Evolutionary conservation across 768 basidiomycete species (phyloP), one percentile per base, ranked within the genome.

Genomic region (Wakefieldia striispora): DNA sequence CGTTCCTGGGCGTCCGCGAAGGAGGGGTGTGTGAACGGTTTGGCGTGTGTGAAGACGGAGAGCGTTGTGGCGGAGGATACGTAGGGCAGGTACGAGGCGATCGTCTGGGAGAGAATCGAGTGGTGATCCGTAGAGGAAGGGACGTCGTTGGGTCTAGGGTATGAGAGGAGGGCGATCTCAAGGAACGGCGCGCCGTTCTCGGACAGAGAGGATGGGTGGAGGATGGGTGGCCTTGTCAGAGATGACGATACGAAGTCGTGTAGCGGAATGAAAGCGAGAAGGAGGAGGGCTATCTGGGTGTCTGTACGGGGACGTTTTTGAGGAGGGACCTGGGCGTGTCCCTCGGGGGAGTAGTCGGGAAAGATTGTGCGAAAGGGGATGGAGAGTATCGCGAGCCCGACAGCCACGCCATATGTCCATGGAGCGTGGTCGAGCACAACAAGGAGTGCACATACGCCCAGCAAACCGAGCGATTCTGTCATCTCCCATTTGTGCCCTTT

Each of bases 101-200:
- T 64, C 20, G 73, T 75, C 10, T 62, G 60, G 7, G 62, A 62
- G 45, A 76, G 64, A 19, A 75, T 60, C 3, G 59, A 55, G 26
- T 50, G 51, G 29, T 57, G 37, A 3, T 48, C 31, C 12, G 41
- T 19, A 3, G 64, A 51, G 20, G 58, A 59, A 16, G 61, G 55
- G 19, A 20, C n/a, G n/a, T 67, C 62, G 53, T 68, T 57, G 1
- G 71, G 68, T 37, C 72, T 68, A 6, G 75, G 74, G 43, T 67
- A 70, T 4, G 73, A 70, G 2, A 76, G 62, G 13, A 75, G 48
- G 31, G 76, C 47, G n/a, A 75, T 70, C 37, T 76, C 70, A 6
- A 76, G 62, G 12, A 71, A 59, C 11, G 73, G 67, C 5, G 49
- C 47, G 10, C 51, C 53, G 27, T 65, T 45, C 56, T 53, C 33